A percentile compares a stretch with the other conserved stretches of the same genome.
Conservation (phyloP, 129 eudicot genomes). For the Lactuca sativa region DNA sequence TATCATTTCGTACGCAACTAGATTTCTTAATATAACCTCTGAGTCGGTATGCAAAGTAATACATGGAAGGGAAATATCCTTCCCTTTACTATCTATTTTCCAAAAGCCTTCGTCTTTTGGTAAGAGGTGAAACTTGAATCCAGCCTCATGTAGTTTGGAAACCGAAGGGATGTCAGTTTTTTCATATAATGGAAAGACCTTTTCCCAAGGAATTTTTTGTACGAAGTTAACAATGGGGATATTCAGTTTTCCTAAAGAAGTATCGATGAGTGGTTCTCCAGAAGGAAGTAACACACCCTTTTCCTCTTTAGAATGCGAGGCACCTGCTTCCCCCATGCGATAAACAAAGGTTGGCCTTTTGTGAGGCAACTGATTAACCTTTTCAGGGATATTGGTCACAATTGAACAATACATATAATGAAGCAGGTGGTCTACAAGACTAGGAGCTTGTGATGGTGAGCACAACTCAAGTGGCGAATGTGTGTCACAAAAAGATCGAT, state of each 20-base stretch:
- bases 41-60: constrained; percentile 28
- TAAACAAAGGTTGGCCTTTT: too few species aligned
- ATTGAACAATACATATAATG: constrained; percentile 23
- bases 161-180: constrained; percentile 38
- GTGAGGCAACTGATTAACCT: too few species aligned
- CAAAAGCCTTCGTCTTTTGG: constrained; percentile 18
- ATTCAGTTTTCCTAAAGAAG: background rate
- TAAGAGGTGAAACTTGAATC: constrained; percentile 23
- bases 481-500: background rate
- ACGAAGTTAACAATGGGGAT: background rate
- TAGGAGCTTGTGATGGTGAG: constrained; percentile 9
- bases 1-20: constrained; percentile 40
- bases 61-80: constrained; percentile 27
- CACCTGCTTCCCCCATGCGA: background rate
- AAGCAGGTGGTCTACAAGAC: constrained; percentile 20
- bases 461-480: constrained; percentile 27
- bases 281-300: background rate
- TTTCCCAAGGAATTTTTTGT: background rate
- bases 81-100: background rate
- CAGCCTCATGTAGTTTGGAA: constrained; percentile 23
- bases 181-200: constrained; percentile 14
- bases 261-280: too few species aligned
- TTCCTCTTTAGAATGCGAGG: too few species aligned
- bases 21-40: constrained; percentile 45
- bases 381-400: background rate